phyloP scores from a whole-genome alignment of 1,284 basidiomycete species.

The Cryptococcus sp. region DNA sequence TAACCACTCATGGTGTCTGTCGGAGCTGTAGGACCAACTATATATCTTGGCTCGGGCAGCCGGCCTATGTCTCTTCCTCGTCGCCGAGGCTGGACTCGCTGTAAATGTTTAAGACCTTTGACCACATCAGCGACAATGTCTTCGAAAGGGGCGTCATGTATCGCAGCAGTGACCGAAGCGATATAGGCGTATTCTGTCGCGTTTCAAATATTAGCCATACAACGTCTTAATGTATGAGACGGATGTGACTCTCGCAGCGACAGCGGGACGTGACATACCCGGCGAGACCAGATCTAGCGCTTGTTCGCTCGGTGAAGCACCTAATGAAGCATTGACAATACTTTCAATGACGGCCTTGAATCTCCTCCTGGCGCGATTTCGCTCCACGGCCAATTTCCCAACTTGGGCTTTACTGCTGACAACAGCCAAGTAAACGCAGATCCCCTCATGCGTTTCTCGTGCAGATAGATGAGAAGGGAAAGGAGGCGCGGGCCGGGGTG shows the following conservation, averaged over 20 bases:
- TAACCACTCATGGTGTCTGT: too few relatives aligned
- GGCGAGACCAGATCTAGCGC: constrained; percentile 1
- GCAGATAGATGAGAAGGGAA: constrained; percentile 5
- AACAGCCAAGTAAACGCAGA: constrained; percentile 11
- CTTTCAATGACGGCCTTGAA: constrained; percentile 17
- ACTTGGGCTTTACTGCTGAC: constrained; percentile 15
- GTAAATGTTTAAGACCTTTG: constrained; percentile 3
- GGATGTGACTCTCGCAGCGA: not conserved
- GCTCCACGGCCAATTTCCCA: constrained; percentile 25
- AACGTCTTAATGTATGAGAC: not conserved
- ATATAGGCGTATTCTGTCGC: constrained; percentile 11
- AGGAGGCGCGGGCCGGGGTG: constrained; percentile 11
- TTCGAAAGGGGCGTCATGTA: constrained; percentile 9
- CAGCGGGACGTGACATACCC: constrained; percentile 1
- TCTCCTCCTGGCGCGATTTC: constrained; percentile 15
- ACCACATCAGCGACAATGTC: constrained; percentile 10
- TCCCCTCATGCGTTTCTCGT: not conserved
- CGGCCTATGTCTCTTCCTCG: not conserved
- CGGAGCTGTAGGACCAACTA: not conserved
- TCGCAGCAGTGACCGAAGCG: constrained; percentile 1
- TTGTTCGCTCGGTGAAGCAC: not conserved
- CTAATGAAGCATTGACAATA: constrained; percentile 14
- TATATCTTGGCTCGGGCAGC: constrained; percentile 6
- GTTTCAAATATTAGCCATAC: not conserved
- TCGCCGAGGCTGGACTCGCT: constrained; percentile 1